Evolutionary conservation across 2,329 filamentous ascomycete genomes (phyloP), one percentile per base, ranked within the genome.

Genomic region (Dothistroma pini): DNA sequence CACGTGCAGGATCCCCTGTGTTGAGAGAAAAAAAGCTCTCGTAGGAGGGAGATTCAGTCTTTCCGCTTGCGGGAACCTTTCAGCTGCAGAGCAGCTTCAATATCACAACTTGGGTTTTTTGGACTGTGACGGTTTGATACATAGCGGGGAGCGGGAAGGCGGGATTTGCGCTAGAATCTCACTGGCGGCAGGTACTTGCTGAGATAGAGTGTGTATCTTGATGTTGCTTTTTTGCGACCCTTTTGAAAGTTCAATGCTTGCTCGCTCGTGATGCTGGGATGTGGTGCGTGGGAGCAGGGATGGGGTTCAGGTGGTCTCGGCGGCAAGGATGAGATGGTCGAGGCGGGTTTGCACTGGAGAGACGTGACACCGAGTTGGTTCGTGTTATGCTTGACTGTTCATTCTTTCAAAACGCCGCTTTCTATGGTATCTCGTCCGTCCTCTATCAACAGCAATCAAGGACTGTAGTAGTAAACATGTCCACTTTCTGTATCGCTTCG

Each of bases 351-450:
- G 25, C 2, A 29, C 6, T 29, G 25, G 25, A 29, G 25, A 29
- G 25, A n/a, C n/a, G 25, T 29, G 25, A 29, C 25, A 29, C 6
- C 25, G 25, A 29, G 6, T 2, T 29, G 25, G 25, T 16, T 9
- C 29, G 48, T 12, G 29, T 51, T 51, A 32, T 51, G 25, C 9
- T 16, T 29, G 35, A 14, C 12, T 25, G 6, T 8, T 11, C 22
- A 9, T 35, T 31, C 50, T 16, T 11, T 51, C 48, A 51, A 51
- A 49, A 51, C 48, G 48, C 48, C 48, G 29, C 9, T 51, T 29
- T 44, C 48, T 51, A 51, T 51, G 21, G 48, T 51, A 51, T 51
- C 48, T 51, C 48, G 48, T 21, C 22, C 44, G 48, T 21, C 10
- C 44, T 51, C 11, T 21, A 11, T 29, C 21, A 51, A 25, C 48